phyloP scores from a whole-genome alignment of 306 rosid species.

The Malus fusca region DNA sequence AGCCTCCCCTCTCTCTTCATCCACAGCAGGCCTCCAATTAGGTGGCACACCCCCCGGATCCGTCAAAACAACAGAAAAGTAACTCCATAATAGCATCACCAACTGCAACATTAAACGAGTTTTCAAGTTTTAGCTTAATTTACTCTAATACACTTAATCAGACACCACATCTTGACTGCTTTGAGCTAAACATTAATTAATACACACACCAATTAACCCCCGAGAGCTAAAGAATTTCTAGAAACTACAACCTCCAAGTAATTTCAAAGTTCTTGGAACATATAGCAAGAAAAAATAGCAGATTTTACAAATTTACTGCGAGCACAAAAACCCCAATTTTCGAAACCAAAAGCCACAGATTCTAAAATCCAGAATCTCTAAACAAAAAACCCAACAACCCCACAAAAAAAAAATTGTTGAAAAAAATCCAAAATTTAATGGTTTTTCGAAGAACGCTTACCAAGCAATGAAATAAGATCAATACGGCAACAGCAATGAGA shows the following conservation, averaged over 20 bases:
- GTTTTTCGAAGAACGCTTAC: conserved; percentile 42
- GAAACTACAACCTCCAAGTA: conserved; percentile 1
- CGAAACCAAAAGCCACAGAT: background rate
- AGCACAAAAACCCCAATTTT: background rate
- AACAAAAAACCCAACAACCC: background rate
- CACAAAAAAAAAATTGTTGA: background rate
- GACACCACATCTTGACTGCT: background rate
- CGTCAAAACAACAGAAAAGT: conserved; percentile 84
- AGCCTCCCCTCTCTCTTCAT: conserved; percentile 90
- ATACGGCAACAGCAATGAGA: conserved; percentile 49
- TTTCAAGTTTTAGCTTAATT: conserved; percentile 9
- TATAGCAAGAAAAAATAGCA: background rate
- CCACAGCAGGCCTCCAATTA: conserved; percentile 80
- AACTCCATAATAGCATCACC: conserved; percentile 96
- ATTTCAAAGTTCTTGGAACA: background rate
- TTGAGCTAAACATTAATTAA: background rate
- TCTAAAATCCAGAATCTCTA: background rate
- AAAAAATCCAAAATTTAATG: background rate
- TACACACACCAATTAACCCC: background rate
- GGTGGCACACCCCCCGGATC: conserved; percentile 94
- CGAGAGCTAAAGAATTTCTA: background rate
- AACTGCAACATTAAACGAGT: conserved; percentile 49
- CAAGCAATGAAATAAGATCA: conserved; percentile 86
- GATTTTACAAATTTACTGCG: background rate
- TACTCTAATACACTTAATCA: conserved; percentile 4